Evolutionary conservation across 345 rosid genomes (phyloP).

Genomic region (Gossypium ekmanianum): DNA sequence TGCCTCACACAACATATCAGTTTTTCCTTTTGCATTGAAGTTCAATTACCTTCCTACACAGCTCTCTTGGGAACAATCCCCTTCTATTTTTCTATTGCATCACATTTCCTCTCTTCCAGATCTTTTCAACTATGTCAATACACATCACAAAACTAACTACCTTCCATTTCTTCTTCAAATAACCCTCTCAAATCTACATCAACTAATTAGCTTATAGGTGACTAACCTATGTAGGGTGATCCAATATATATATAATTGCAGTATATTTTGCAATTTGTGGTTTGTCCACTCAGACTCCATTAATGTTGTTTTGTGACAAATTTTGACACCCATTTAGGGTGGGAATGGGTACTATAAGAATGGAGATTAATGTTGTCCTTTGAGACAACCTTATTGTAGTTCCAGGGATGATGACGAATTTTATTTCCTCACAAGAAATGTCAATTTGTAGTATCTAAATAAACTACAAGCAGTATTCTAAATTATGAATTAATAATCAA

Average conservation of each 20-base stretch:
- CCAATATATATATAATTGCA: too few relatives aligned
- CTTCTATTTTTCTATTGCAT: conserved; percentile 15
- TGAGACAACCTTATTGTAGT: background rate
- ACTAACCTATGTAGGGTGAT: background rate
- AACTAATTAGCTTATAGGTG: background rate
- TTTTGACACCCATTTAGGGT: background rate
- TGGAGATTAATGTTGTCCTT: background rate
- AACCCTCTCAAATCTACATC: background rate
- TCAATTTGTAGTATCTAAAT: background rate
- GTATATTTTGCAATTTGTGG: conserved; percentile 6
- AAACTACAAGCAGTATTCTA: background rate
- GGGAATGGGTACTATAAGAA: background rate
- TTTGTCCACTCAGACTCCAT: conserved; percentile 17
- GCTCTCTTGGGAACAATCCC: conserved; percentile 23
- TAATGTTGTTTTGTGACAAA: background rate
- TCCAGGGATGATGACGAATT: background rate
- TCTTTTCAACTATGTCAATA: background rate
- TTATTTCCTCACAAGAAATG: too few relatives aligned
- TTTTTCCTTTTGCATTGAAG: conserved; percentile 18
- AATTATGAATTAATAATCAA: background rate
- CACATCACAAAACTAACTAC: background rate
- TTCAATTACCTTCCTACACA: conserved; percentile 14
- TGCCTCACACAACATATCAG: background rate
- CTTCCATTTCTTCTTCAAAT: background rate
- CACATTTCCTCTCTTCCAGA: conserved; percentile 2